phyloP scores from a whole-genome alignment of 2,329 filamentous ascomycete genomes.

The Hymenoscyphus fructigenus region DNA sequence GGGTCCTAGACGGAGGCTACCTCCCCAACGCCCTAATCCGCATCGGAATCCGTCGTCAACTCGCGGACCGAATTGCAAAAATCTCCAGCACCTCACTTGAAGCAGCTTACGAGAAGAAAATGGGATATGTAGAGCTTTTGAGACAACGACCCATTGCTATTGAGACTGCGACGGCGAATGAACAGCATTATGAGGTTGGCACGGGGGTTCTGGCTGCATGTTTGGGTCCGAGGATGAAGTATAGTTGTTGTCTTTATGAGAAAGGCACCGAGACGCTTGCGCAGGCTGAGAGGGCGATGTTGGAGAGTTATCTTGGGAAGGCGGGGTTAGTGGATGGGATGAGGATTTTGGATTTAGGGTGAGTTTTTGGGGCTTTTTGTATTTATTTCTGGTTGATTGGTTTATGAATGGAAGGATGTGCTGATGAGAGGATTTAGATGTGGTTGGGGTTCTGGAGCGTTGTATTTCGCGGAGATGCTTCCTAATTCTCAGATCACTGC shows the following conservation, averaged over 20 bases:
- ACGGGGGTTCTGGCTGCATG: constrained; percentile 61
- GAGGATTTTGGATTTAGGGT: constrained; percentile 35
- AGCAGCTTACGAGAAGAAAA: constrained; percentile 57
- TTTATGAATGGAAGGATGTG: background rate
- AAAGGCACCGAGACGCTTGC: constrained; percentile 61
- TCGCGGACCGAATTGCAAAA: constrained; percentile 56
- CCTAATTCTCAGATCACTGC: constrained; percentile 62
- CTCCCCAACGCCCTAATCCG: constrained; percentile 63
- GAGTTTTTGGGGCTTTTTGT: constrained; percentile 9
- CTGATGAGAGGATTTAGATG: constrained; percentile 45
- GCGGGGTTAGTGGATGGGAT: constrained; percentile 42
- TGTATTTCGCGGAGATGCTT: constrained; percentile 65
- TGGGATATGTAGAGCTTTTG: constrained; percentile 61
- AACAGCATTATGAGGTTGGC: constrained; percentile 72
- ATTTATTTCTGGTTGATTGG: background rate
- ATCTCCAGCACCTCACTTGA: constrained; percentile 55
- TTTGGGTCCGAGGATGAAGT: constrained; percentile 71
- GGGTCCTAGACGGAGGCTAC: constrained; percentile 63
- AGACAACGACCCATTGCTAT: constrained; percentile 34
- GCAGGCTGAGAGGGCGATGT: constrained; percentile 66
- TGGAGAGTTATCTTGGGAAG: constrained; percentile 60
- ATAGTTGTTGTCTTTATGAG: constrained; percentile 65
- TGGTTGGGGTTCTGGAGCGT: constrained; percentile 65
- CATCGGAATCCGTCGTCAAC: constrained; percentile 64
- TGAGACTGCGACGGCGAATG: constrained; percentile 21